Percentiles rank a stretch among this genome's conserved stretches.
Conservation (phyloP, 495 filamentous ascomycete genomes). For the Saxophila tyrrhenica region DNA sequence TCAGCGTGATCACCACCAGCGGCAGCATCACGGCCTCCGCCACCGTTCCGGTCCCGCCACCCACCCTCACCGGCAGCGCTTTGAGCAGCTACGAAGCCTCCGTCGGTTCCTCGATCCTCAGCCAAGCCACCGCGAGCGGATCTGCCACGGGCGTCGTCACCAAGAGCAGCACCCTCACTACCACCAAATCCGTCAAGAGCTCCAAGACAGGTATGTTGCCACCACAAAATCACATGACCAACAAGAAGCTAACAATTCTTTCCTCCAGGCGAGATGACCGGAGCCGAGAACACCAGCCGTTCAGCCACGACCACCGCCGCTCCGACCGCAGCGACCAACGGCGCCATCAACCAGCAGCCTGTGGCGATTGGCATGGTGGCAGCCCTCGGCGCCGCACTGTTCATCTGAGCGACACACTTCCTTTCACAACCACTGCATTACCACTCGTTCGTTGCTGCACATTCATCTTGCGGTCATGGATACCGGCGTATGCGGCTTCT, state of each 20-base stretch:
- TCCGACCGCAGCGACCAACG: background rate
- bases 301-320: background rate
- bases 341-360: background rate
- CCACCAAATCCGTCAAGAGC: background rate
- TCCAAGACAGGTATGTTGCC: background rate
- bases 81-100: constrained; percentile 1
- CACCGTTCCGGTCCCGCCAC: background rate
- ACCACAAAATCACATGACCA: no score
- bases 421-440: background rate
- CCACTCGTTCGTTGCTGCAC: background rate
- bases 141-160: background rate
- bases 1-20: background rate
- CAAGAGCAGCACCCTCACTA: background rate
- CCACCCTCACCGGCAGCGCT: background rate
- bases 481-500: background rate
- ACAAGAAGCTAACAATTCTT: no score
- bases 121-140: background rate
- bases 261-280: background rate
- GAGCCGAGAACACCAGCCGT: background rate
- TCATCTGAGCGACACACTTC: background rate
- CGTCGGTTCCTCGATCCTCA: constrained; percentile 5
- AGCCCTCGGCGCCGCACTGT: background rate
- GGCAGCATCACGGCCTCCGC: background rate
- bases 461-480: background rate
- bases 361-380: background rate